A percentile compares a stretch with the other conserved stretches of the same genome.
These are phyloP conservation scores for Rhypophila decipiens DNA, from an alignment of 495 filamentous ascomycete species.

Conservation along the genomic window DNA sequence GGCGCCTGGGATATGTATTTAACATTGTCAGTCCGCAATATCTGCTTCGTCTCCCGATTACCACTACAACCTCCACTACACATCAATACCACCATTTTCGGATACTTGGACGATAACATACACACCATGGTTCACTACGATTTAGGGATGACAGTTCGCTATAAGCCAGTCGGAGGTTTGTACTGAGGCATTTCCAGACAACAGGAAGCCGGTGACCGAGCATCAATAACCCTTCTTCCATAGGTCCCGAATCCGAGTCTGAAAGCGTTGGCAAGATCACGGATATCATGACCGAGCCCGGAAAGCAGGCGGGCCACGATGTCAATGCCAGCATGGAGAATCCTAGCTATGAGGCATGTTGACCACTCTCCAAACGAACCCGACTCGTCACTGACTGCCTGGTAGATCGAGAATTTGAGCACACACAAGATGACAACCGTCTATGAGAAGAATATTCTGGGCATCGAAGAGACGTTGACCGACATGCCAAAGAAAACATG, in stretches of 20 bases:
- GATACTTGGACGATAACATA: too few species aligned
- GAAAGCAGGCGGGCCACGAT: constrained; percentile 33
- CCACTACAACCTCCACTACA: too few species aligned
- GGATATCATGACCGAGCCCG: constrained; percentile 33
- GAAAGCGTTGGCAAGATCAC: constrained; percentile 34
- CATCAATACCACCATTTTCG: neutral
- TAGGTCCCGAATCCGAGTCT: constrained; percentile 32
- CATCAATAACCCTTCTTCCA: neutral
- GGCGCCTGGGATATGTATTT: too few species aligned
- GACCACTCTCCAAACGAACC: neutral
- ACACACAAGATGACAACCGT: constrained; percentile 35
- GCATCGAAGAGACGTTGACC: constrained; percentile 8
- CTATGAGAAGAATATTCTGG: constrained; percentile 37
- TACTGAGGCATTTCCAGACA: neutral
- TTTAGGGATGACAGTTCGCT: constrained; percentile 29
- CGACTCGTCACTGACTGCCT: neutral
- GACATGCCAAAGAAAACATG: too few species aligned
- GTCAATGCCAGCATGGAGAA: constrained; percentile 31
- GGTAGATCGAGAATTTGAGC: constrained; percentile 36
- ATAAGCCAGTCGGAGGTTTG: constrained; percentile 36
- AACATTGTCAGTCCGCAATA: too few species aligned
- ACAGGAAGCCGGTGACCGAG: too few species aligned
- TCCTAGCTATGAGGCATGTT: constrained; percentile 36
- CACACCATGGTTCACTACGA: constrained; percentile 10
- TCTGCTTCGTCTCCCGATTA: too few species aligned